Evolutionary conservation across 345 rosid species (phyloP).

Genomic region (Linum tenue): DNA sequence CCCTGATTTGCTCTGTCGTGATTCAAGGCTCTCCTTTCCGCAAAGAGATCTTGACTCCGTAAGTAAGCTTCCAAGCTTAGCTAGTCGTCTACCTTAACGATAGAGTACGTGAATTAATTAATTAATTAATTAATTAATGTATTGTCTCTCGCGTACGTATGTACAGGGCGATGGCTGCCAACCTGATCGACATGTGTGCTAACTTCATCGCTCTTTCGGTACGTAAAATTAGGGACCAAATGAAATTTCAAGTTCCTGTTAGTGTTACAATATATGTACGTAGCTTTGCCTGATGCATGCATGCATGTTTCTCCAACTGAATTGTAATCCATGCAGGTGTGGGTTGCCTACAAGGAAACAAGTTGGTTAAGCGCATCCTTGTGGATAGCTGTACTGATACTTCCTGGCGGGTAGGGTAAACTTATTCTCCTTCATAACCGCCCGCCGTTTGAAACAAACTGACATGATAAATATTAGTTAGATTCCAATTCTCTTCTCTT

Average conservation of each 20-base stretch:
- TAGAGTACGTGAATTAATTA: too few species aligned
- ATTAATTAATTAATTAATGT: too few species aligned
- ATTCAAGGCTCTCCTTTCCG: constrained; percentile 86
- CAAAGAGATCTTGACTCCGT: constrained; percentile 75
- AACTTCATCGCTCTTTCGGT: constrained; percentile 55
- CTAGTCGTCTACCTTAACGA: too few species aligned
- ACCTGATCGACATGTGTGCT: constrained; percentile 64
- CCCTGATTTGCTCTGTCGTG: constrained; percentile 51
- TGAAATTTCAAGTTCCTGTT: too few species aligned
- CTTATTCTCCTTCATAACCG: not conserved
- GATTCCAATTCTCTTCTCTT: too few species aligned
- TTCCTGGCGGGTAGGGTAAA: constrained; percentile 66
- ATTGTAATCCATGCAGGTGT: constrained; percentile 29
- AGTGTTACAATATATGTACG: too few species aligned
- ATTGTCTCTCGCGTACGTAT: not conserved
- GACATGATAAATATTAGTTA: too few species aligned
- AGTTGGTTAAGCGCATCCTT: constrained; percentile 48
- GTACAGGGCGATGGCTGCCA: constrained; percentile 72
- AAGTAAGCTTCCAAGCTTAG: too few species aligned
- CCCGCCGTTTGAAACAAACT: too few species aligned
- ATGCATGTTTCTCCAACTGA: too few species aligned
- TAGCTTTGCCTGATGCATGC: not conserved
- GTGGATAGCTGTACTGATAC: constrained; percentile 63
- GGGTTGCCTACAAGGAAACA: constrained; percentile 82
- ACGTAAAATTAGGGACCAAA: too few species aligned